phyloP scores from a whole-genome alignment of 768 basidiomycete species.

The Ramaria sp. region DNA sequence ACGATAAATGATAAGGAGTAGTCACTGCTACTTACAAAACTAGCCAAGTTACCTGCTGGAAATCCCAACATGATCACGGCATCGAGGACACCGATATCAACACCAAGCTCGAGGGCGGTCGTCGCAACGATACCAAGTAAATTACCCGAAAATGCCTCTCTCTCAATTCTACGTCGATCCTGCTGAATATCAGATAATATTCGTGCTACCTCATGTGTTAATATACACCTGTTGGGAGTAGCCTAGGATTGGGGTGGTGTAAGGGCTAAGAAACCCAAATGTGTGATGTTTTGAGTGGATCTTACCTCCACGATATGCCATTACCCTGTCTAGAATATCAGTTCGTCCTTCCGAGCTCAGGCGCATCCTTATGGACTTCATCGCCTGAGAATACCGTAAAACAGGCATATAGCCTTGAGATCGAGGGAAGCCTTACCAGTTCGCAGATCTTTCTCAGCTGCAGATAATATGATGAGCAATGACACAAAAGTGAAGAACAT shows the following conservation, averaged over 20 bases:
- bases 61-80: slow-evolving; percentile 86
- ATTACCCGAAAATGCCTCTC: slow-evolving; percentile 75
- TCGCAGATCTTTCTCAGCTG: slow-evolving; percentile 79
- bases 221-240: slow-evolving; percentile 55
- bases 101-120: slow-evolving; percentile 82
- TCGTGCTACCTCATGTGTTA: not conserved
- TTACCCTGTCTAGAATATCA: slow-evolving; percentile 67
- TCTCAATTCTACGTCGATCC: slow-evolving; percentile 78
- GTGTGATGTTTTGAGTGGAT: not conserved
- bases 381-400: slow-evolving; percentile 37
- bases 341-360: slow-evolving; percentile 63
- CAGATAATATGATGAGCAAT: not conserved
- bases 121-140: slow-evolving; percentile 83
- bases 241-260: slow-evolving; percentile 28
- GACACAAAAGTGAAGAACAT: not conserved
- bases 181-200: slow-evolving; percentile 17
- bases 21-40: slow-evolving; percentile 44
- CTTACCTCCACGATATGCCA: slow-evolving; percentile 76
- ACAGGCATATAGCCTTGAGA: not conserved
- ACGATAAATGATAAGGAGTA: not conserved
- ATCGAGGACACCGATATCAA: slow-evolving; percentile 85
- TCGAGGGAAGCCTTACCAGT: slow-evolving; percentile 34
- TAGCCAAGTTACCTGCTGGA: slow-evolving; percentile 58
- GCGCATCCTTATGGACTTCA: slow-evolving; percentile 64
- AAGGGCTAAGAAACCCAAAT: not conserved